These are phyloP conservation scores for Sugiyamaella mastotermitis DNA, from an alignment of 805 yeast genomes.

Conservation along the genomic window DNA sequence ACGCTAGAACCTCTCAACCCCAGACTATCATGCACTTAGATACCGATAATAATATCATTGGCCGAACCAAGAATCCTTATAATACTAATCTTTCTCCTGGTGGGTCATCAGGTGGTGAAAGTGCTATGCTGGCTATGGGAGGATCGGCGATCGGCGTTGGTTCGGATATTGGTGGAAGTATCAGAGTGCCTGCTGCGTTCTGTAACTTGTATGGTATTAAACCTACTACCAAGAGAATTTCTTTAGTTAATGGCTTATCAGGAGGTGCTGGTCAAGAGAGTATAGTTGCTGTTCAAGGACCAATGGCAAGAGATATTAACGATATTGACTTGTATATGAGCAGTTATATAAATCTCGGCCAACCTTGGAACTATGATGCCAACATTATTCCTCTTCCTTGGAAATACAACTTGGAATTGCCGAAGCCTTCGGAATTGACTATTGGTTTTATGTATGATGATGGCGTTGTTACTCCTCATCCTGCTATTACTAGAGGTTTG, in stretches of 20 bases:
- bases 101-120: conserved; percentile 52
- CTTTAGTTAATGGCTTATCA: conserved; percentile 36
- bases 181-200: conserved; percentile 50
- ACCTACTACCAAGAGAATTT: conserved; percentile 45
- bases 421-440: conserved; percentile 33
- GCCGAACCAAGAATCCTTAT: conserved; percentile 45
- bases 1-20: conserved; percentile 52
- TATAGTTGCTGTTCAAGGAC: conserved; percentile 40
- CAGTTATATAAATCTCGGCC: conserved; percentile 37
- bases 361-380: conserved; percentile 55
- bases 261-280: conserved; percentile 44
- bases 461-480: conserved; percentile 45
- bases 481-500: conserved; percentile 40
- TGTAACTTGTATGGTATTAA: conserved; percentile 45
- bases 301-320: conserved; percentile 40
- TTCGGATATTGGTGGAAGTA: conserved; percentile 52
- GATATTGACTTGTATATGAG: conserved; percentile 47
- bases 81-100: conserved; percentile 43
- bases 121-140: conserved; percentile 40
- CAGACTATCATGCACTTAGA: conserved; percentile 51
- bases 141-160: conserved; percentile 51
- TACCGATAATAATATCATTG: conserved; percentile 50
- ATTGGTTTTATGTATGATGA: conserved; percentile 46
- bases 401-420: conserved; percentile 31
- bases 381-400: conserved; percentile 45